These are phyloP conservation scores for Candida pseudocylindracea DNA, from an alignment of 1,139 yeast genomes.

Conservation along the genomic window DNA sequence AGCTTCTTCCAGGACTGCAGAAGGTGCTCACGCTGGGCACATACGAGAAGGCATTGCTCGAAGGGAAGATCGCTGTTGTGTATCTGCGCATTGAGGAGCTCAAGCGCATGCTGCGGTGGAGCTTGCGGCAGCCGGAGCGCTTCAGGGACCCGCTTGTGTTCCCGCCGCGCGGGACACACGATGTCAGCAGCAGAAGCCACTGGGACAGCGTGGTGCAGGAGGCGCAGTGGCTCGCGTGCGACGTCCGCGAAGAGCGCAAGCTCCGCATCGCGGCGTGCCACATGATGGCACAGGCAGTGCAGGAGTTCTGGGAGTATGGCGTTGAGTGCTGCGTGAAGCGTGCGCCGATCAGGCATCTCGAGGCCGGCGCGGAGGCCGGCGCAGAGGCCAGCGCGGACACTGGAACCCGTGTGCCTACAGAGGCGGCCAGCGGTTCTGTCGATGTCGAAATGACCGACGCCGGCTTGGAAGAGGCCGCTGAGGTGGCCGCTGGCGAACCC, in stretches of 20 bases:
- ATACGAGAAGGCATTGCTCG: conserved; percentile 71
- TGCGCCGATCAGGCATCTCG: conserved; percentile 11
- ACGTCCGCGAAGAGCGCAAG: conserved; percentile 50
- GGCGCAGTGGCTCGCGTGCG: conserved; percentile 68
- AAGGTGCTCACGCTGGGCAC: conserved; percentile 70
- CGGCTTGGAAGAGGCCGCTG: too few species aligned
- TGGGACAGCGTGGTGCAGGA: conserved; percentile 66
- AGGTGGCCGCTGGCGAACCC: too few species aligned
- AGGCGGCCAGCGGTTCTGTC: too few species aligned
- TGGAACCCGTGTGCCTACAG: neutral
- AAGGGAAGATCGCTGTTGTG: conserved; percentile 82
- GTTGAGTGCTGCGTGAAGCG: conserved; percentile 38
- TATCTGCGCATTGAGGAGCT: conserved; percentile 85
- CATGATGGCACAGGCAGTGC: conserved; percentile 45
- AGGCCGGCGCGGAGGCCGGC: conserved; percentile 1
- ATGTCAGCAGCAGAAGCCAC: conserved; percentile 17
- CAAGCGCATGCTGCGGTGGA: conserved; percentile 77
- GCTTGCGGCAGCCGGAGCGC: conserved; percentile 63
- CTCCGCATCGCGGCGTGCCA: conserved; percentile 51
- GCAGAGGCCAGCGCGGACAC: neutral
- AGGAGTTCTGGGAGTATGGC: conserved; percentile 64
- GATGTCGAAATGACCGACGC: too few species aligned
- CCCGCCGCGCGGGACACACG: conserved; percentile 10
- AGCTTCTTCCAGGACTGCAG: conserved; percentile 65
- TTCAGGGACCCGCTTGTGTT: conserved; percentile 42